phyloP scores from a whole-genome alignment of 257 asterid species.

The Nicotiana knightiana region DNA sequence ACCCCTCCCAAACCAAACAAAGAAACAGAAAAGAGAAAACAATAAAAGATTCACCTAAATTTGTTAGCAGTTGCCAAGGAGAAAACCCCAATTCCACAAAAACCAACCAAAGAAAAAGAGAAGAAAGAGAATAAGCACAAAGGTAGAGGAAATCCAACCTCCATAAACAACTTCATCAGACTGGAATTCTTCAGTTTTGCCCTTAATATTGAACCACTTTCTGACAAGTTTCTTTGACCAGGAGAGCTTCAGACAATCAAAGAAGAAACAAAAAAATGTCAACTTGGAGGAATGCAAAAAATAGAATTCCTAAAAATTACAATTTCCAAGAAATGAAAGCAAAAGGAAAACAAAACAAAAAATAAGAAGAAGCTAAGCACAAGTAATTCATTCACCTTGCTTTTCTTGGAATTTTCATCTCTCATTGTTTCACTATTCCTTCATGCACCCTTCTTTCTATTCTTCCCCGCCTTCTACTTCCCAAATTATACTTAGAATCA shows the following conservation, averaged over 20 bases:
- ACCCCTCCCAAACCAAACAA: neutral
- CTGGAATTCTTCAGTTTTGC: conserved; percentile 62
- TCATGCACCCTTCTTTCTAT: conserved; percentile 48
- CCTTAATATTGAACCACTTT: conserved; percentile 82
- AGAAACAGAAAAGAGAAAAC: conserved; percentile 3
- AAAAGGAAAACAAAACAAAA: neutral
- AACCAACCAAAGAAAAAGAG: neutral
- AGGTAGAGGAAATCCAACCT: conserved; percentile 42
- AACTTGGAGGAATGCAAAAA: conserved; percentile 15
- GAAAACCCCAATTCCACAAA: conserved; percentile 1
- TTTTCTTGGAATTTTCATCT: conserved; percentile 74
- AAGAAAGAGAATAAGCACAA: conserved; percentile 6
- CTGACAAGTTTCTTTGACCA: conserved; percentile 87
- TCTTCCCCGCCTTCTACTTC: conserved; percentile 25
- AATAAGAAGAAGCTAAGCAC: neutral
- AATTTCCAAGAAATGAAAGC: conserved; percentile 13
- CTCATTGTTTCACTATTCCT: conserved; percentile 69
- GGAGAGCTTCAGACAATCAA: conserved; percentile 62
- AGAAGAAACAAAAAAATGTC: conserved; percentile 23
- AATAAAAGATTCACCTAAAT: neutral
- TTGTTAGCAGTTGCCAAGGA: neutral
- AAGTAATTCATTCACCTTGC: conserved; percentile 50
- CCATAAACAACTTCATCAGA: conserved; percentile 66
- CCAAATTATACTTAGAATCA: conserved; percentile 19
- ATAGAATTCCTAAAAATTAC: neutral